These are phyloP conservation scores for Solanum chilense DNA, from an alignment of 257 asterid genomes.

Conservation along the genomic window DNA sequence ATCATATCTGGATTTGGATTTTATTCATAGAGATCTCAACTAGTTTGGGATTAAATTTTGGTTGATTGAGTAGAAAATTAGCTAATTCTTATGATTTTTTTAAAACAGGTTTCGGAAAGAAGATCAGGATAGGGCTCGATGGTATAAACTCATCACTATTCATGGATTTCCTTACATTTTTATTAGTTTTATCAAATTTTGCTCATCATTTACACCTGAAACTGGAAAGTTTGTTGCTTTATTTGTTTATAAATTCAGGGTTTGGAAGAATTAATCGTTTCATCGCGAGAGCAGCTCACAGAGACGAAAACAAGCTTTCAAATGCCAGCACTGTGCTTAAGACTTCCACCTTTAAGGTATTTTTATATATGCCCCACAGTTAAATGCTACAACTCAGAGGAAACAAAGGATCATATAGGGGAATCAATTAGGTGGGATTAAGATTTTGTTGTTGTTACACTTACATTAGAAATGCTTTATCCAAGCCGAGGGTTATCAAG, in stretches of 20 bases:
- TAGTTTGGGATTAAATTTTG: background rate
- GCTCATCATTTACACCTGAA: background rate
- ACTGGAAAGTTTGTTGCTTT: background rate
- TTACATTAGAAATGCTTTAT: background rate
- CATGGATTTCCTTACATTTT: background rate
- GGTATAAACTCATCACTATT: background rate
- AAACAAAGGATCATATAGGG: background rate
- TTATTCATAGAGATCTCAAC: background rate
- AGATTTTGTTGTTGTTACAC: background rate
- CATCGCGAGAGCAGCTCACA: background rate
- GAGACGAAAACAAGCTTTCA: background rate
- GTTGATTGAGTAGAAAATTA: background rate
- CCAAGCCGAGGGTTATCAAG: background rate
- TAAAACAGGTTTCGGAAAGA: constrained; percentile 6
- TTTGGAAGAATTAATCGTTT: background rate
- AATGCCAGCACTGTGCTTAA: background rate
- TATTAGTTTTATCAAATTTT: background rate
- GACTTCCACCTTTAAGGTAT: background rate
- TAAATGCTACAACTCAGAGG: background rate
- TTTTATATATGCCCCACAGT: background rate
- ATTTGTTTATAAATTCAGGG: background rate
- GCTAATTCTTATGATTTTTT: background rate
- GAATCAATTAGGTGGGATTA: background rate
- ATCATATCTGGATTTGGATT: background rate
- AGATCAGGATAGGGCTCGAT: constrained; percentile 2